These are phyloP conservation scores for Blattamonas nauphoetae DNA, from an alignment of 78 protist genomes.

Conservation along the genomic window DNA sequence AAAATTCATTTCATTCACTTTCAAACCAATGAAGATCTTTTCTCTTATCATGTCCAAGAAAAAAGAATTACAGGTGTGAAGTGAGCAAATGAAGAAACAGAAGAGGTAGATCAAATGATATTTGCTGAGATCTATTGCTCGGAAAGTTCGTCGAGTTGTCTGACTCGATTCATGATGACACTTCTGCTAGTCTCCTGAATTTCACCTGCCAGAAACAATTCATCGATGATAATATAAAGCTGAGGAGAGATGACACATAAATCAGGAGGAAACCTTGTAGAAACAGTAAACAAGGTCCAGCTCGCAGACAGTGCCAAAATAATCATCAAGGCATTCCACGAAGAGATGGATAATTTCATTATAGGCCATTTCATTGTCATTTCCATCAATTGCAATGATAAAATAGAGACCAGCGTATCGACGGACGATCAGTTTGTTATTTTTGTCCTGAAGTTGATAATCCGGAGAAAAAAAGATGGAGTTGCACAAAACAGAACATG, in stretches of 20 bases:
- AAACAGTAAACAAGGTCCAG: not conserved
- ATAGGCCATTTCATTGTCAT: not conserved
- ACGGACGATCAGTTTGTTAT: conserved; percentile 73
- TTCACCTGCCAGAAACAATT: conserved; percentile 43
- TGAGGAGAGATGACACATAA: not conserved
- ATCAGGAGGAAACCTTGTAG: not conserved
- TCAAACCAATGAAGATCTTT: no score
- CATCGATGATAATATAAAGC: not conserved
- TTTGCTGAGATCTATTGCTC: no score
- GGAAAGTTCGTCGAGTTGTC: conserved; percentile 26
- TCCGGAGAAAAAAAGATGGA: not conserved
- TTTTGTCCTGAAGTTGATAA: conserved; percentile 2
- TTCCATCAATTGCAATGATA: not conserved
- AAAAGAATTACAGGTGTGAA: no score
- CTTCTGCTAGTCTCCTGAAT: conserved; percentile 80
- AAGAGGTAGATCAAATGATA: no score
- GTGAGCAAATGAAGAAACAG: no score
- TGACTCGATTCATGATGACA: conserved; percentile 36
- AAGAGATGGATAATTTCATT: not conserved
- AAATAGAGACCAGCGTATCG: conserved; percentile 28
- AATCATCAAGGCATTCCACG: conserved; percentile 1
- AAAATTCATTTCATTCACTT: no score
- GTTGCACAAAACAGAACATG: not conserved
- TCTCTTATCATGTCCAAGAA: no score
- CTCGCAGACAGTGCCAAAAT: conserved; percentile 3